Conservation (phyloP, 208 protist species). For the Trypanosoma congolense region DNA sequence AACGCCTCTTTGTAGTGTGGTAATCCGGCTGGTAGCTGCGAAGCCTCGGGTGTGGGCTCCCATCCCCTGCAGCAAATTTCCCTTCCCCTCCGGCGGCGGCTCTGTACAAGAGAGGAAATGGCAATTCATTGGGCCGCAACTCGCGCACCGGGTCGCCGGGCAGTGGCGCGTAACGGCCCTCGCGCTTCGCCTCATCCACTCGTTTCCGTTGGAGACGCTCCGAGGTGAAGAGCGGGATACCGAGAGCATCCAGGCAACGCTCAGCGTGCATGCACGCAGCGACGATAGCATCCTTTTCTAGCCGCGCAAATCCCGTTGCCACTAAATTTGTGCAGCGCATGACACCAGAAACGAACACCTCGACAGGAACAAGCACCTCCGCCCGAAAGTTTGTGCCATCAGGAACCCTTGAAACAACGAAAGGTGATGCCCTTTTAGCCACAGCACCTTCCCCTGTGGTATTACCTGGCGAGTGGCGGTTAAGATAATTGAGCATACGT, state of each 20-base stretch:
- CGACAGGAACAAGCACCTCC: constrained; percentile 28
- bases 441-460: not conserved
- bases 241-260: constrained; percentile 32
- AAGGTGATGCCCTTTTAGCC: constrained; percentile 15
- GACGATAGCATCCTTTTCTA: constrained; percentile 20
- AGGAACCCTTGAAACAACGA: constrained; percentile 1
- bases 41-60: constrained; percentile 5
- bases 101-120: constrained; percentile 27
- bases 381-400: constrained; percentile 9
- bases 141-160: constrained; percentile 28
- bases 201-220: constrained; percentile 28
- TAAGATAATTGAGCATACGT: constrained; percentile 30
- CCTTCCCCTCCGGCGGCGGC: not conserved
- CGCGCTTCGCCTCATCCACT: constrained; percentile 28
- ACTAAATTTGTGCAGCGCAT: constrained; percentile 25
- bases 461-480: constrained; percentile 11
- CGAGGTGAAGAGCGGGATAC: constrained; percentile 41
- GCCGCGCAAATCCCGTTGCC: constrained; percentile 31
- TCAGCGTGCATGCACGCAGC: constrained; percentile 58
- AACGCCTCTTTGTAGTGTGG: constrained; percentile 14
- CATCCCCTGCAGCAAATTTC: not conserved
- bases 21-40: constrained; percentile 20
- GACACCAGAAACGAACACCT: constrained; percentile 31
- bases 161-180: constrained; percentile 47
- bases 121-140: constrained; percentile 26